phyloP scores from a whole-genome alignment of 805 yeast species.

The Saccharomyces kudriavzevii region DNA sequence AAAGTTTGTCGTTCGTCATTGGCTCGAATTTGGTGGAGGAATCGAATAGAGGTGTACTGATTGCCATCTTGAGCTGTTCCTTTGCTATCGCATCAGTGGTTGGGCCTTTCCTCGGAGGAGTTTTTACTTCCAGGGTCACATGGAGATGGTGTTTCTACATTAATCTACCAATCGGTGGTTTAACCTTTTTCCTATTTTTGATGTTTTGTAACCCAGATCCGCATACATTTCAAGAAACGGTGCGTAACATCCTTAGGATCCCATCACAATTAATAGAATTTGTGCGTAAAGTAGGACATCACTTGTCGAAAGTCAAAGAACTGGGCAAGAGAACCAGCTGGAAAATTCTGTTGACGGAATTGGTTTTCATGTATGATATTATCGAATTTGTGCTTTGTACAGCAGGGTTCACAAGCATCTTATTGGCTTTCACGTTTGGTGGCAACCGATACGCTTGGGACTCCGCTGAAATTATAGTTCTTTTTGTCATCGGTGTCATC shows the following conservation, averaged over 20 bases:
- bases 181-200: slow-evolving; percentile 15
- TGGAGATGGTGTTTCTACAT: slow-evolving; percentile 78
- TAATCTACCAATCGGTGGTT: slow-evolving; percentile 59
- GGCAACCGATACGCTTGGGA: slow-evolving; percentile 53
- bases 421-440: slow-evolving; percentile 34
- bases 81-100: slow-evolving; percentile 44
- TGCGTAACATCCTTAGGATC: background rate
- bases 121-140: slow-evolving; percentile 45
- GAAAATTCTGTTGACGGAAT: background rate
- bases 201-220: slow-evolving; percentile 14
- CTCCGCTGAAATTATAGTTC: slow-evolving; percentile 34
- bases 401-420: slow-evolving; percentile 17
- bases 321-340: background rate
- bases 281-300: background rate
- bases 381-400: slow-evolving; percentile 16
- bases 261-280: background rate
- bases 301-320: background rate
- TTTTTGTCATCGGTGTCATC: slow-evolving; percentile 38
- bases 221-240: background rate
- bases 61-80: slow-evolving; percentile 20
- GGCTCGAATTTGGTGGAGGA: slow-evolving; percentile 32
- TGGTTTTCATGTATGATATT: slow-evolving; percentile 16
- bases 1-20: slow-evolving; percentile 48
- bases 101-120: slow-evolving; percentile 66
- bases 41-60: slow-evolving; percentile 19